These are phyloP conservation scores for Shiraia bambusicola DNA, from an alignment of 2,329 filamentous ascomycete species.

Conservation along the genomic window DNA sequence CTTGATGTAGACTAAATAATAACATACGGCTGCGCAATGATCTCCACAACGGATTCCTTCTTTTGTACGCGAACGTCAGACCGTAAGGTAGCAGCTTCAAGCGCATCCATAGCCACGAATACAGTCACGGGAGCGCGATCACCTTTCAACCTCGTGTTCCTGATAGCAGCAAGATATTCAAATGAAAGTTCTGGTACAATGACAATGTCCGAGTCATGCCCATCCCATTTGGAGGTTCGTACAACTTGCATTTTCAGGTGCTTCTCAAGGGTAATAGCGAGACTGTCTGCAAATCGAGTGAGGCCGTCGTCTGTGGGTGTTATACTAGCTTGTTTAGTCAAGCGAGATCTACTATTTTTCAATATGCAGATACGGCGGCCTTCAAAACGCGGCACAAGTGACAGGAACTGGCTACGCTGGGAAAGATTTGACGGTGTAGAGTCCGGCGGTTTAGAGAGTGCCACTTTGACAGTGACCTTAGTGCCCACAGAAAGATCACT, in stretches of 20 bases:
- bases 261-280: constrained; percentile 23
- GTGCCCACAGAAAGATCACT: constrained; percentile 22
- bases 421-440: neutral
- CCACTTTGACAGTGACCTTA: constrained; percentile 20
- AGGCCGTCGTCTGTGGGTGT: constrained; percentile 18
- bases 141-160: constrained; percentile 8
- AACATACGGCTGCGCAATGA: constrained; percentile 39
- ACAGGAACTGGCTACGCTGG: constrained; percentile 15
- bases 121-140: constrained; percentile 27
- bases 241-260: constrained; percentile 32
- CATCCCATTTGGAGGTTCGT: constrained; percentile 26
- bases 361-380: constrained; percentile 32
- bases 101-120: constrained; percentile 36
- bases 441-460: constrained; percentile 13
- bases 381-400: constrained; percentile 19
- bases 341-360: constrained; percentile 4
- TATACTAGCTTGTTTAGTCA: neutral
- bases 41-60: constrained; percentile 36
- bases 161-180: constrained; percentile 32
- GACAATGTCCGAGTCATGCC: constrained; percentile 29
- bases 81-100: constrained; percentile 38
- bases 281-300: constrained; percentile 21
- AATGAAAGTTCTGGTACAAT: constrained; percentile 39
- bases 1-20: neutral
- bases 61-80: constrained; percentile 32